phyloP scores from a whole-genome alignment of 148 eudicot genomes.

The Selenicereus undatus region DNA sequence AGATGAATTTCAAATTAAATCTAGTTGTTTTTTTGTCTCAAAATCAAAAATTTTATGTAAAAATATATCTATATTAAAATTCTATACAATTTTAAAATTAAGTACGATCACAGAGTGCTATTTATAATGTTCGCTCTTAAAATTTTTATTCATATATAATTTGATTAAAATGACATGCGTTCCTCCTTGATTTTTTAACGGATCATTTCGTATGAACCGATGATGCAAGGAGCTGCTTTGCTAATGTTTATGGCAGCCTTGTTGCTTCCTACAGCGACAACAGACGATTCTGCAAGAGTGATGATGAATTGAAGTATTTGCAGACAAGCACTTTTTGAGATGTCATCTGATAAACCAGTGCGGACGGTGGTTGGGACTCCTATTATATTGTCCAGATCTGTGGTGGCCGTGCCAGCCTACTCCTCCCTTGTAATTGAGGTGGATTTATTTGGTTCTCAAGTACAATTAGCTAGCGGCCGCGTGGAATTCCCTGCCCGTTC shows the following conservation, averaged over 20 bases:
- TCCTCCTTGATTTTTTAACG: too few species aligned
- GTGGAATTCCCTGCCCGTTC: not conserved
- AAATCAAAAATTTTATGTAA: too few species aligned
- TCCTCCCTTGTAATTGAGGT: not conserved
- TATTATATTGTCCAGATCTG: not conserved
- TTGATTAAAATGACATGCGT: too few species aligned
- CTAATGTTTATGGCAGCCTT: slow-evolving; percentile 4
- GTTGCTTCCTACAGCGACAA: not conserved
- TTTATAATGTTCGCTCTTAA: too few species aligned
- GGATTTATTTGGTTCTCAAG: not conserved
- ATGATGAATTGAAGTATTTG: not conserved
- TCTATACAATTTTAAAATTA: too few species aligned
- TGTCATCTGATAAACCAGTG: not conserved
- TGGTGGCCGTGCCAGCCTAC: not conserved
- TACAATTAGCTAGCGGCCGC: not conserved
- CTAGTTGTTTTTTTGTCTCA: too few species aligned
- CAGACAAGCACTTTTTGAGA: slow-evolving; percentile 1
- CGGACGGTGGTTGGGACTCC: not conserved
- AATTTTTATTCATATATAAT: too few species aligned
- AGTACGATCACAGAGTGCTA: too few species aligned
- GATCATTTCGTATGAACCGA: too few species aligned
- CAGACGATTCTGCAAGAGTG: not conserved
- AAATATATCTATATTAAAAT: too few species aligned
- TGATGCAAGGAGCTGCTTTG: not conserved
- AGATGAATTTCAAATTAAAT: too few species aligned